Evolutionary conservation across 305 asterid genomes (phyloP), one percentile per base, ranked within the genome.

Genomic region (Salvia sclarea): DNA sequence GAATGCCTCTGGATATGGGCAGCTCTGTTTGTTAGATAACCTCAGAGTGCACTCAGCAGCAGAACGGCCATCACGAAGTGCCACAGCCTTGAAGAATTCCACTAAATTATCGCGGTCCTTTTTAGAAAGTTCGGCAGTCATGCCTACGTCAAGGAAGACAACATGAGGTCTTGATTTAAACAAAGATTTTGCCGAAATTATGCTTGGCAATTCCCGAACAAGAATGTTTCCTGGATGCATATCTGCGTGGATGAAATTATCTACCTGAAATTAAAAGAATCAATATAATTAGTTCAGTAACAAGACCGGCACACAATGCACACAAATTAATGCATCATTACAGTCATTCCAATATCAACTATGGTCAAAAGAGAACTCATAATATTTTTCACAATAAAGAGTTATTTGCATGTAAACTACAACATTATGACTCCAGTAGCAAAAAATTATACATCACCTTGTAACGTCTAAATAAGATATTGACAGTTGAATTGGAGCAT

Each of bases 171-270:
- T 84, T 6, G 89, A 76, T 68, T 85, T 84, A 69, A 88, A 91
- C 73, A 91, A 73, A 73, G 83, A 73, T 54, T 78, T 79, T 10
- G 67, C 77, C 5, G 91, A 79, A 68, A 64, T 75, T 74, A 66
- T 69, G 48, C 74, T 76, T 62, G 67, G 80, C 33, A 81, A 66
- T 54, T 79, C 80, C 60, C 91, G 80, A 63, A 91, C 95, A 48
- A 91, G 92, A 76, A 91, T 88, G 77, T 91, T 91, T 75, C 97
- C 97, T 6, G 97, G 97, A 83, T 91, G 96, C 97, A 91, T 91
- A n/a, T n/a, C 30, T 25, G 30, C 30, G 4, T 25, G 30, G 30
- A 25, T 25, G 30, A 25, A 25, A 25, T 88, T 91, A 75, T 91
- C 96, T 35, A 85, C 91, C 97, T 91, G 87, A 76, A 76, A 76